phyloP scores from a whole-genome alignment of 345 rosid genomes.

The Aurinia saxatilis region DNA sequence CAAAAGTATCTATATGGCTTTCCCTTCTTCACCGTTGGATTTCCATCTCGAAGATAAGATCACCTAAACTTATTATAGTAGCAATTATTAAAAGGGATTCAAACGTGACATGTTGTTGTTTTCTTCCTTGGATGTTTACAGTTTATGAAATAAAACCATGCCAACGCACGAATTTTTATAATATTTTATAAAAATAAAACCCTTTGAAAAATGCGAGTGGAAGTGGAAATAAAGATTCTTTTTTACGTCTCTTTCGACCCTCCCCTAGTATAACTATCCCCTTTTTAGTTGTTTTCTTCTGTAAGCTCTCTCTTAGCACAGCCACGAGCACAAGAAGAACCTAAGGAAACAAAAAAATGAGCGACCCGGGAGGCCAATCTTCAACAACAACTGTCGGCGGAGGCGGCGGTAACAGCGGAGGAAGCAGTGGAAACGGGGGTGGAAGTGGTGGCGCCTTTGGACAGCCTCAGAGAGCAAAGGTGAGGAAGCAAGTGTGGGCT shows the following conservation, averaged over 20 bases:
- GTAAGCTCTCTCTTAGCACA: background rate
- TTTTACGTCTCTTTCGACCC: background rate
- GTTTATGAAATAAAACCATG: background rate
- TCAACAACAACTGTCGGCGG: conserved; percentile 15
- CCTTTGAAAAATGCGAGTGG: background rate
- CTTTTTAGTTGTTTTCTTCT: background rate
- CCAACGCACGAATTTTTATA: background rate
- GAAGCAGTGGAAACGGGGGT: background rate
- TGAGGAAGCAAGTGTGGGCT: conserved; percentile 26
- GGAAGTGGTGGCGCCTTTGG: conserved; percentile 11
- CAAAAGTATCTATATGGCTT: background rate
- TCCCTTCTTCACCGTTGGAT: conserved; percentile 9
- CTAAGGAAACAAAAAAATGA: conserved; percentile 14
- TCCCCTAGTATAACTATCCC: background rate
- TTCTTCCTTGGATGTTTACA: too few relatives aligned
- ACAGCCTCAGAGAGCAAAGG: conserved; percentile 25
- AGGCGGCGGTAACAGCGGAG: background rate
- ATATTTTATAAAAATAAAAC: background rate
- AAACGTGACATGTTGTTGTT: too few relatives aligned
- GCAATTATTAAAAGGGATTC: too few relatives aligned
- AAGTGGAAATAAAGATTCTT: background rate
- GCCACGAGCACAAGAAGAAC: background rate
- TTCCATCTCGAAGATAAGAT: conserved; percentile 15
- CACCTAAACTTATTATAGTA: background rate
- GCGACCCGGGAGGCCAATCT: conserved; percentile 19